These are phyloP conservation scores for Dentipellis fragilis DNA, from an alignment of 768 basidiomycete genomes.

Conservation along the genomic window DNA sequence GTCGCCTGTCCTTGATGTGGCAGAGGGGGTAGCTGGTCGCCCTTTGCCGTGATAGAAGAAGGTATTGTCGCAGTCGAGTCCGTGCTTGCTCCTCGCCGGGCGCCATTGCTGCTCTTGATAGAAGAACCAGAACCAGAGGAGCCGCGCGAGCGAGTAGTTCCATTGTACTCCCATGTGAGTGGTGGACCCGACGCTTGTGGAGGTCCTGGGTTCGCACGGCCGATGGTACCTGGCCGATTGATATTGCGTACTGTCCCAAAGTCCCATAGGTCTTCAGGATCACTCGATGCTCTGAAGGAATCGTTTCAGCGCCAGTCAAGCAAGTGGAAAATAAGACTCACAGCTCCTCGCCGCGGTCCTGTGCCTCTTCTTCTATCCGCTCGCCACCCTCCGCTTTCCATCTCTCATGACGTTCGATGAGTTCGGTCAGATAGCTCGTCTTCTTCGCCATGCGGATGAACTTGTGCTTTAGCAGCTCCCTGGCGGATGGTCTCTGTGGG, in stretches of 20 bases:
- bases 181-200: constrained; percentile 55
- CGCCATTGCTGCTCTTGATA: constrained; percentile 23
- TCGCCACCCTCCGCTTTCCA: constrained; percentile 90
- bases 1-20: constrained; percentile 24
- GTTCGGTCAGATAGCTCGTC: constrained; percentile 86
- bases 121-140: constrained; percentile 30
- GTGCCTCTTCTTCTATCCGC: constrained; percentile 60
- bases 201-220: constrained; percentile 45
- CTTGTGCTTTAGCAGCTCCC: constrained; percentile 91
- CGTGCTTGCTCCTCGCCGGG: constrained; percentile 15
- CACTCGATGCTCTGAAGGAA: constrained; percentile 42
- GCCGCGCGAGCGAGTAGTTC: constrained; percentile 23
- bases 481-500: constrained; percentile 80
- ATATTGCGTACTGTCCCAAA: constrained; percentile 91
- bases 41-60: constrained; percentile 40
- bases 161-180: constrained; percentile 75
- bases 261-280: constrained; percentile 88
- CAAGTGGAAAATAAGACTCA: constrained; percentile 25
- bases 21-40: constrained; percentile 47
- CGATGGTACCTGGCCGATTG: constrained; percentile 41
- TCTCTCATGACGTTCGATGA: constrained; percentile 89
- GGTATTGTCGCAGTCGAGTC: constrained; percentile 18
- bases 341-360: constrained; percentile 51
- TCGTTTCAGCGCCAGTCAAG: background rate
- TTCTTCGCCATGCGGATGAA: constrained; percentile 94